Evolutionary conservation across 208 protist species (phyloP), one percentile per base, ranked within the genome.

Genomic region (Crithidia brevicula): DNA sequence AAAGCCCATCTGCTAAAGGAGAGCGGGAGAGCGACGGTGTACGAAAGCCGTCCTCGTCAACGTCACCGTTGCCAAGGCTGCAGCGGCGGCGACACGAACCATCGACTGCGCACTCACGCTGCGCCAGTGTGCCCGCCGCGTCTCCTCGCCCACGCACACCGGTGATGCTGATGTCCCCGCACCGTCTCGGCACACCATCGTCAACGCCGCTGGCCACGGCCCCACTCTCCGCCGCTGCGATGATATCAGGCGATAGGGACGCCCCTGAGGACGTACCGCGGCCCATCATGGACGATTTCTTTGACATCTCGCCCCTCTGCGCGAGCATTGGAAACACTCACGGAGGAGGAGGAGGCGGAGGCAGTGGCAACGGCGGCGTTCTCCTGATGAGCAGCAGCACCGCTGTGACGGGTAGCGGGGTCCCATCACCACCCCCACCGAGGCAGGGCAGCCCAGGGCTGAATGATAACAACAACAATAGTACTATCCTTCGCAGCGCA

Each of bases 251-350:
- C 42, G 23, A 33, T 42, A 46, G 49, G 16, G 51, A 67, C 28
- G 67, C 67, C 20, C 67, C 67, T 1, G 23, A 67, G 36, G 67
- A 74, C 18, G 47, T 74, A 0, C 58, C 59, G 11, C 51, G 66
- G 51, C 67, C 67, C 16, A 40, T 53, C 20, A 27, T 31, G 15
- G 51, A 62, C 1, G 16, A 13, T 20, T 45, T 51, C 51, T 47
- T 27, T 20, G 7, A 3, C 4, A 28, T 54, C 5, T 58, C 23
- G 3, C 67, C 50, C 4, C 8, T 43, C 23, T 20, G 20, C 30
- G 27, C 42, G 0, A 10, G 4, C 34, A 13, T 11, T 31, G 25
- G 31, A 11, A 11, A 34, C n/a, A n/a, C n/a, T n/a, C n/a, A n/a
- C n/a, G n/a, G n/a, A n/a, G n/a, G n/a, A n/a, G n/a, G n/a, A n/a